Evolutionary conservation across 2,329 filamentous ascomycete genomes (phyloP).

Genomic region (Exophiala sideris): DNA sequence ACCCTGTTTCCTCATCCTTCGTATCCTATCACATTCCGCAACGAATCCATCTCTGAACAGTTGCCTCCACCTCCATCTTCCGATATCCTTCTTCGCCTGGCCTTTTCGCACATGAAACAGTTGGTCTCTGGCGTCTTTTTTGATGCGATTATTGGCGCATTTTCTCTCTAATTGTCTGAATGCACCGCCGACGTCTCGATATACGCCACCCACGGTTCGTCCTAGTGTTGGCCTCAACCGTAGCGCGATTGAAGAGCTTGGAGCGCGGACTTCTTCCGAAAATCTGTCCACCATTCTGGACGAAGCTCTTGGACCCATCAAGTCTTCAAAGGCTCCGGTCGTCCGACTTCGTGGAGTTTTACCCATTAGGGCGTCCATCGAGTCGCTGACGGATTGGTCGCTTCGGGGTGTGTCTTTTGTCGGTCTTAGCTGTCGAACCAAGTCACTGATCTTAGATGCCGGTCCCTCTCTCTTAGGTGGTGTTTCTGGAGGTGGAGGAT

Average conservation of each 20-base stretch:
- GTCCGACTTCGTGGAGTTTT: not conserved
- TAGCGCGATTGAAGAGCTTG: slow-evolving; percentile 14
- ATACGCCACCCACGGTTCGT: slow-evolving; percentile 23
- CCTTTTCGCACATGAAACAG: slow-evolving; percentile 43
- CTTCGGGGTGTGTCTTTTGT: not conserved
- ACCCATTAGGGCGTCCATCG: slow-evolving; percentile 7
- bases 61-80: slow-evolving; percentile 40
- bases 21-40: slow-evolving; percentile 40
- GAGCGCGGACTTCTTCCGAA: slow-evolving; percentile 6
- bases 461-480: not conserved
- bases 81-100: slow-evolving; percentile 40
- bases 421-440: not conserved
- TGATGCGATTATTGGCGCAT: slow-evolving; percentile 35
- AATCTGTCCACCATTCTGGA: slow-evolving; percentile 1
- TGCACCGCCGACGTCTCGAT: slow-evolving; percentile 27
- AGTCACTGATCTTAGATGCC: too few species aligned
- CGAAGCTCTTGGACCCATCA: not conserved
- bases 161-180: slow-evolving; percentile 28
- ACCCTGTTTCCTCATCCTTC: slow-evolving; percentile 45
- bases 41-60: slow-evolving; percentile 45
- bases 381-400: not conserved
- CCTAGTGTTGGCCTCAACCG: slow-evolving; percentile 31
- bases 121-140: slow-evolving; percentile 33
- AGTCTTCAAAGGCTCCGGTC: not conserved
- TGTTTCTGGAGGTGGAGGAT: not conserved